phyloP scores from a whole-genome alignment of 371 early-diverging fungal genomes.

The Rhizopus sp. region DNA sequence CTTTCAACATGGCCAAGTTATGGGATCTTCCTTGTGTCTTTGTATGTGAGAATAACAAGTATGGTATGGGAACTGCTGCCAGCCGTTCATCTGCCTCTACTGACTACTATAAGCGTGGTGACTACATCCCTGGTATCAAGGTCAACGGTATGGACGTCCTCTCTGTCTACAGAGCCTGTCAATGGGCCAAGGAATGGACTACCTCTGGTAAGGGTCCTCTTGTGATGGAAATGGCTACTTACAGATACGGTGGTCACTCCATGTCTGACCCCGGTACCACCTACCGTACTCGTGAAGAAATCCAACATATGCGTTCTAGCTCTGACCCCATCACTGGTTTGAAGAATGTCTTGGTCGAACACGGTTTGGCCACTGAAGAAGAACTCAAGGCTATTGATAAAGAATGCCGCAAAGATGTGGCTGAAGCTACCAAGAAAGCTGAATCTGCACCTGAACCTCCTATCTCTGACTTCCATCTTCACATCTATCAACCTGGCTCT shows the following conservation, averaged over 20 bases:
- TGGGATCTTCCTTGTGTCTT: slow-evolving; percentile 98
- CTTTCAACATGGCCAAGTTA: slow-evolving; percentile 99
- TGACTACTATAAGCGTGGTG: slow-evolving; percentile 95
- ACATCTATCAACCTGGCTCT: slow-evolving; percentile 82
- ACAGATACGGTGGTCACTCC: slow-evolving; percentile 99
- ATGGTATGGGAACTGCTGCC: slow-evolving; percentile 99
- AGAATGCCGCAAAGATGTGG: slow-evolving; percentile 82
- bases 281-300: slow-evolving; percentile 97
- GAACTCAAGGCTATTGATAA: slow-evolving; percentile 94
- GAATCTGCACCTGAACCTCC: slow-evolving; percentile 86
- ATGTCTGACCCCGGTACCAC: slow-evolving; percentile 99
- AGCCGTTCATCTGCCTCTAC: slow-evolving; percentile 90
- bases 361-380: slow-evolving; percentile 76
- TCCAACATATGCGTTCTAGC: slow-evolving; percentile 94
- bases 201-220: slow-evolving; percentile 90
- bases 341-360: slow-evolving; percentile 78
- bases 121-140: slow-evolving; percentile 95
- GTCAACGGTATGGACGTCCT: slow-evolving; percentile 96
- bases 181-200: slow-evolving; percentile 87
- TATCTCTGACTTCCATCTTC: slow-evolving; percentile 71
- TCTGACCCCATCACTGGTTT: slow-evolving; percentile 93
- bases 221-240: slow-evolving; percentile 96
- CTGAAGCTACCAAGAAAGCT: slow-evolving; percentile 83
- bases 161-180: slow-evolving; percentile 87
- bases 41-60: slow-evolving; percentile 99